Base-by-base conservation (phyloP, 1,284 basidiomycete species). In the Megacollybia platyphylla region DNA sequence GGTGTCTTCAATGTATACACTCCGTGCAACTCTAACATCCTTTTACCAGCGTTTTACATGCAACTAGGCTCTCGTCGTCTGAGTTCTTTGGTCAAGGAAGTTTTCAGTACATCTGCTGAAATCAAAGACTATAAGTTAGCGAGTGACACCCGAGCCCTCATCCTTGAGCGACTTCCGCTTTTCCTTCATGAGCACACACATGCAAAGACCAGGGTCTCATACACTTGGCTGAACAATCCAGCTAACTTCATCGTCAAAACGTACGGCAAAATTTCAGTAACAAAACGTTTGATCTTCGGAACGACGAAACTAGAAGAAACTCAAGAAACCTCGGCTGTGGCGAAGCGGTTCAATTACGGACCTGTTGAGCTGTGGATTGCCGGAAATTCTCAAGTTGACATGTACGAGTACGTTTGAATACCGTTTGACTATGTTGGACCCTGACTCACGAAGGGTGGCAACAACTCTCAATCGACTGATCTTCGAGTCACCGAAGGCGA, bases 151-250 rank as follows among this genome's bases (percentile, higher is more conserved):
- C 73, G 76, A 5, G 52, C 64, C 1, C 67, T 90, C 28, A 77
- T 94, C 1, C 62, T 94, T n/a, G 87, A 97, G 60, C 71, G 94
- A 20, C 67, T 96, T 9, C 89, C 91, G 0, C 67, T 98, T 28
- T 97, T 97, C 65, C 67, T 97, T 6, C 86, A 96, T 43, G 92
- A 96, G 53, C 84, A 90, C 46, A 79, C 77, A 0, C 80, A 88
- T 54, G 68, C 78, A 2, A 70, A 72, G 28, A 79, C 83, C 1
- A 72, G 75, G 24, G 70, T 87, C 27, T 74, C 84, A 5, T 74
- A 76, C 40, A 76, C 76, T 11, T 90, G 85, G 84, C 64, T 97
- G 34, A 79, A 76, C 39, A 67, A 73, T 13, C 69, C 73, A 6
- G 68, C 65, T 37, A 86, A 87, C 56, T 94, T 84, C 50, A 65